Base-by-base conservation (phyloP, 106 monocot genomes). In the Dendrobium huoshanense region DNA sequence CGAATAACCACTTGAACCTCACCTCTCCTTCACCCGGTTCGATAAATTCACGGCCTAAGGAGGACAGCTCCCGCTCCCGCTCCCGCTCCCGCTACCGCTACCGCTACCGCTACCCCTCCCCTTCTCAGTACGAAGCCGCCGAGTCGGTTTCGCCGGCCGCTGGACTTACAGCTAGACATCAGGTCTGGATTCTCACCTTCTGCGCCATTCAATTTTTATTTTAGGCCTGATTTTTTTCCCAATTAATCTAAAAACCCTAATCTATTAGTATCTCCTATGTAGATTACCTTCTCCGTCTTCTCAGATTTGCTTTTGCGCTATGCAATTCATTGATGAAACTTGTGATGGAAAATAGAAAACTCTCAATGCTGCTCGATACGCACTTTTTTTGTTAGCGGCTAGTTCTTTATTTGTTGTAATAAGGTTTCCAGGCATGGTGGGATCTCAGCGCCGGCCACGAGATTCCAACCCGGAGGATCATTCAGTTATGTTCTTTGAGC, bases 211-310 rank as follows among this genome's bases (percentile, higher is more conserved):
- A 16, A n/a, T 20, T 43, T 6, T 74, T 8, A 44, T 6, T 70
- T 70, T 29, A 13, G 29, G 37, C 15, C 37, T 44, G 5, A 8
- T 4, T 42, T 43, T n/a, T 74, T 20, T 44, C 44, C 44, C 41
- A 56, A 15, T 73, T 29, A 74, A n/a, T 43, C 43, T 74, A 29
- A 17, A 31, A 74, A 74, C 43, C 43, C 74, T 74, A 44, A 74
- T 74, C 7, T 44, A 20, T 44, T 20, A 74, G 31, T 31, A 19
- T 42, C 16, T 44, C 74, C 3, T 74, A 19, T 44, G 18, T 43
- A 44, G 74, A 74, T 74, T 41, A 0, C 44, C 42, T 43, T 74
- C 70, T 42, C 43, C 18, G 6, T 74, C 43, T 44, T 20, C 43
- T 31, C 10, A 1, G 20, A 74, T 74, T 76, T 76, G 10, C 15